These are phyloP conservation scores for Eutrema heterophyllum DNA, from an alignment of 345 rosid species.

Conservation along the genomic window DNA sequence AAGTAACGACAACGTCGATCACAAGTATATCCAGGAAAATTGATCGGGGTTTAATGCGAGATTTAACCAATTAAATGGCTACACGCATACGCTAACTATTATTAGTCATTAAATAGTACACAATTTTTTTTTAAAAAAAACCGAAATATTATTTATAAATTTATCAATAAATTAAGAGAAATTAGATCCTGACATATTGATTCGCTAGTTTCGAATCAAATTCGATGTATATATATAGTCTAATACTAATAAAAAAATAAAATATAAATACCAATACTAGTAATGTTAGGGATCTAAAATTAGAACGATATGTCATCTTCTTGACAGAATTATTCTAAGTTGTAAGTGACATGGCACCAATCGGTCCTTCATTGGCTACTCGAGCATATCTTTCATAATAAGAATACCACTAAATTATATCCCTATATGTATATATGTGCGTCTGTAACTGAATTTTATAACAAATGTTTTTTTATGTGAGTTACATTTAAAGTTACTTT, in stretches of 20 bases:
- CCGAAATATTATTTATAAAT: not conserved
- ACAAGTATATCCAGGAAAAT: too few relatives aligned
- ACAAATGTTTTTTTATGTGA: not conserved
- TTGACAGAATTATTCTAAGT: not conserved
- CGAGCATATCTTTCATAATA: constrained; percentile 4
- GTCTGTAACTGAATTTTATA: not conserved
- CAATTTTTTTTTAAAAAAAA: not conserved
- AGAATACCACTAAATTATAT: not conserved
- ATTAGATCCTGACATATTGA: not conserved
- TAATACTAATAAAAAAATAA: not conserved
- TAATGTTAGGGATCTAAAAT: not conserved
- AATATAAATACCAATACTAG: not conserved
- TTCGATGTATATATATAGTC: not conserved
- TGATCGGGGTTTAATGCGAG: not conserved
- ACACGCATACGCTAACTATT: not conserved
- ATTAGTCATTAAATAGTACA: not conserved
- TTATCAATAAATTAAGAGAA: not conserved
- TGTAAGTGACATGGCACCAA: constrained; percentile 1
- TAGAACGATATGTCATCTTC: constrained; percentile 14
- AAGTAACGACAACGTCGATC: too few relatives aligned
- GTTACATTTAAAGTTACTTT: too few relatives aligned
- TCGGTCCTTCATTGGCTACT: constrained; percentile 8
- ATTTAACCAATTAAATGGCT: not conserved
- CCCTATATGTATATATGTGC: not conserved
- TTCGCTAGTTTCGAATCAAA: constrained; percentile 17